Evolutionary conservation across 371 early-diverging fungal genomes (phyloP).

Genomic region (Syncephalastrum sp.): DNA sequence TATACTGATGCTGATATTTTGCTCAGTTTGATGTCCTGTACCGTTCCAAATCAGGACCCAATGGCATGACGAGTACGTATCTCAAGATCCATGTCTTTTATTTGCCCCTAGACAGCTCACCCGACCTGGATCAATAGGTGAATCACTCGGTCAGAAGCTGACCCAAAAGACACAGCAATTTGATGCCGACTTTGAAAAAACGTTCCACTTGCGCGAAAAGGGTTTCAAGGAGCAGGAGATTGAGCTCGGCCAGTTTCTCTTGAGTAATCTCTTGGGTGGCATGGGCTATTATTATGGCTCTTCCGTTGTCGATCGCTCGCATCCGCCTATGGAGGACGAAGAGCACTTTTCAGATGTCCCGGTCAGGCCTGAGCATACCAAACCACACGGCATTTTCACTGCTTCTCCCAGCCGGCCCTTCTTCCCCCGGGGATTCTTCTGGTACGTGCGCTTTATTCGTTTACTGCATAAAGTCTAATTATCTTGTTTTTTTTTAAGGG

Average conservation of each 20-base stretch:
- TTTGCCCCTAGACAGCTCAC: neutral
- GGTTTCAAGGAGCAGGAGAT: constrained; percentile 63
- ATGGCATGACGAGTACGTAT: constrained; percentile 26
- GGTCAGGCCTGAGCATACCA: constrained; percentile 56
- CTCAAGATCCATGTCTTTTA: neutral
- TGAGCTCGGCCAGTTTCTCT: constrained; percentile 69
- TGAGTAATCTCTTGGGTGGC: constrained; percentile 90
- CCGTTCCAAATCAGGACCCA: constrained; percentile 42
- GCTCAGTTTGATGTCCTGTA: constrained; percentile 61
- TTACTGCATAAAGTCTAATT: neutral
- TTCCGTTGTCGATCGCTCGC: constrained; percentile 46
- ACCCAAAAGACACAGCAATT: constrained; percentile 45
- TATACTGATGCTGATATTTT: too few relatives aligned
- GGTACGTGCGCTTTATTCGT: constrained; percentile 42
- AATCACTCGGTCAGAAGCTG: constrained; percentile 18
- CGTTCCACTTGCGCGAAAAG: constrained; percentile 66
- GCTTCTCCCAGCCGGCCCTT: constrained; percentile 91
- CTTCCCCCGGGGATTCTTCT: constrained; percentile 95
- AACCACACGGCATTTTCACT: constrained; percentile 73
- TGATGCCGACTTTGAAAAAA: constrained; percentile 73
- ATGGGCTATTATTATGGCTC: constrained; percentile 76
- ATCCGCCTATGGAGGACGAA: constrained; percentile 44
- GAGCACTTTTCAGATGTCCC: constrained; percentile 58
- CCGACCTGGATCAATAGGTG: constrained; percentile 19
- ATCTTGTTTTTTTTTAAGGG: constrained; percentile 50